Conservation (phyloP, 768 basidiomycete species). For the Lentinula sp. region DNA sequence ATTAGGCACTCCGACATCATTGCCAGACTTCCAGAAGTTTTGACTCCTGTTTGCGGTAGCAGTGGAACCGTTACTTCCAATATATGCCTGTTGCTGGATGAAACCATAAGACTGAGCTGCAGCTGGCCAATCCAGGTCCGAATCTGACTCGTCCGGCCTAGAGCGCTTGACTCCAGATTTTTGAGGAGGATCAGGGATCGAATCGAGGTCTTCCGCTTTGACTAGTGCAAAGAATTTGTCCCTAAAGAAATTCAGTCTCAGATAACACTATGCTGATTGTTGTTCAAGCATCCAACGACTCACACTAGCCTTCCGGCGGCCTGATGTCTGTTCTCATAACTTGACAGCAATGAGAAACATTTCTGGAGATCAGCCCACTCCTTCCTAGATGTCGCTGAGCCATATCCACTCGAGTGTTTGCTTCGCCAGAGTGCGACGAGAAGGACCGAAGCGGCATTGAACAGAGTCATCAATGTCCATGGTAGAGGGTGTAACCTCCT, state of each 20-base stretch:
- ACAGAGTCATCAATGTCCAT: neutral
- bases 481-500: conserved; percentile 5
- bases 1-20: neutral
- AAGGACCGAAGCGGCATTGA: neutral
- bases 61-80: neutral
- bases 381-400: conserved; percentile 1
- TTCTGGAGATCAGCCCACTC: neutral
- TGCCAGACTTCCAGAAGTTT: neutral
- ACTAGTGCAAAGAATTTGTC: neutral
- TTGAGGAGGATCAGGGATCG: neutral
- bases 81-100: neutral
- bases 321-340: neutral
- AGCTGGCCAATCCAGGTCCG: neutral
- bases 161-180: neutral
- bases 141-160: neutral
- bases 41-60: neutral
- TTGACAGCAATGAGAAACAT: neutral
- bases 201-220: neutral
- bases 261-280: neutral
- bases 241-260: neutral
- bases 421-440: conserved; percentile 1
- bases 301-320: neutral
- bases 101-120: neutral
- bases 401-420: neutral
- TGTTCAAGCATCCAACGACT: neutral